Percentiles rank a stretch among this genome's conserved stretches.
Evolutionary conservation across 1,284 basidiomycete genomes (phyloP).

Genomic region (Cutaneotrichosporon sp.): DNA sequence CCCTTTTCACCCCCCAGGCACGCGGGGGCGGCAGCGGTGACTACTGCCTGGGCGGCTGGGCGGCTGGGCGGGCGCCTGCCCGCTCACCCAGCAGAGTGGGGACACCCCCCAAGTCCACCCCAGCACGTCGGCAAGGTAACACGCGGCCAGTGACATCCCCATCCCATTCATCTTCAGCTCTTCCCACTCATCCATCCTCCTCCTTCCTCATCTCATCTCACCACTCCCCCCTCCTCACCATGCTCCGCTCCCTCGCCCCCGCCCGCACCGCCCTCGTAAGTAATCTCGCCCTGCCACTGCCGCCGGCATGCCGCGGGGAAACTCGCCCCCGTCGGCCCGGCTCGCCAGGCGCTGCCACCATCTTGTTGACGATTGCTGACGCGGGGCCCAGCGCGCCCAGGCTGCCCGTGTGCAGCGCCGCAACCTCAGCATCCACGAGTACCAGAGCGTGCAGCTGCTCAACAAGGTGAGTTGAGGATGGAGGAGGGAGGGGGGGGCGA

Average conservation of each 20-base stretch:
- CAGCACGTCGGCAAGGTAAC: neutral
- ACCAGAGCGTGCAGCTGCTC: constrained; percentile 92
- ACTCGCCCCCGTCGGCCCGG: constrained; percentile 2
- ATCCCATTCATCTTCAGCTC: neutral
- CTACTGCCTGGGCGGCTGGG: no score
- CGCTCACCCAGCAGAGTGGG: no score
- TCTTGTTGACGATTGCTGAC: constrained; percentile 7
- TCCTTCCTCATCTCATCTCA: constrained; percentile 3
- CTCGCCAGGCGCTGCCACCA: neutral
- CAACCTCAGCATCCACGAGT: constrained; percentile 96
- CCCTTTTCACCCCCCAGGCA: no score
- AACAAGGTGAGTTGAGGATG: constrained; percentile 72
- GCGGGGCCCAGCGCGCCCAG: constrained; percentile 15
- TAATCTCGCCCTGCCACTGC: neutral
- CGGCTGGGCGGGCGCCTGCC: no score
- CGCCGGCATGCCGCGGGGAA: constrained; percentile 15
- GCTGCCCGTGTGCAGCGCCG: constrained; percentile 55
- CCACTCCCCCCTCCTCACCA: constrained; percentile 12
- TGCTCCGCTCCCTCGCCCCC: constrained; percentile 26
- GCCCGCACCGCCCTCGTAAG: constrained; percentile 16
- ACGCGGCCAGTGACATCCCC: neutral
- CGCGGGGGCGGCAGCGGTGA: no score
- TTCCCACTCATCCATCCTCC: neutral
- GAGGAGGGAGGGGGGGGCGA: neutral
- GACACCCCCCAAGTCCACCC: no score